Evolutionary conservation across 768 basidiomycete genomes (phyloP), one percentile per base, ranked within the genome.

Genomic region (Stropharia rugosoannulata): DNA sequence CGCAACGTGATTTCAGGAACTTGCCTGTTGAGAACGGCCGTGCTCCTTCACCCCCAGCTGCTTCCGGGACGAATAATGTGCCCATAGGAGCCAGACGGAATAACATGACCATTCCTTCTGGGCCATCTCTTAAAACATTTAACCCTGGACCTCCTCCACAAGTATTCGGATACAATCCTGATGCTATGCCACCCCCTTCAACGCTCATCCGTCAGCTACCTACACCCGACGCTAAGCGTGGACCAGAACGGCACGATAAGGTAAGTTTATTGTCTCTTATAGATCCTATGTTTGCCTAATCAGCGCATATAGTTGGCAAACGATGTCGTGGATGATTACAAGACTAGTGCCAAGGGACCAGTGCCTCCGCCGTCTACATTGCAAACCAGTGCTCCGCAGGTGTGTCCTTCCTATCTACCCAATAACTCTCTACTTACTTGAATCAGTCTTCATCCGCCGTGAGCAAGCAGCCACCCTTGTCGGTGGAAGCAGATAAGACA

Each of bases 41-140:
- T 16, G 41, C 58, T 5, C 22, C 22, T 22, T 4, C 22, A 22
- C 22, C 22, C 22, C 22, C 54, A 25, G 57, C 57, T 46, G 47
- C 64, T 9, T 73, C 73, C 48, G 73, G 73, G 2, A 68, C 73
- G 0, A 76, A 78, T 52, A 73, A 65, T 39, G 64, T 74, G n/a
- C 75, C 75, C 0, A 73, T 76, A 16, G 71, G 72, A 12, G 64
- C 46, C 47, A 66, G 67, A 27, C 68, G 69, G 49, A 50, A 51
- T 50, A 49, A 54, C 13, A 48, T 57, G 27, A 45, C 62, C 29
- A 59, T 44, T 27, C 47, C 46, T 9, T 27, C 16, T 49, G 49
- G 54, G 29, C 41, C 49, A 12, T 22, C 56, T 15, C 16, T 50
- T 45, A 50, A 32, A 11, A 7, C 47, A 3, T 42, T 29, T 39